Evolutionary conservation across 768 basidiomycete species (phyloP), one percentile per base, ranked within the genome.

Genomic region (Rhodocollybia butyracea): DNA sequence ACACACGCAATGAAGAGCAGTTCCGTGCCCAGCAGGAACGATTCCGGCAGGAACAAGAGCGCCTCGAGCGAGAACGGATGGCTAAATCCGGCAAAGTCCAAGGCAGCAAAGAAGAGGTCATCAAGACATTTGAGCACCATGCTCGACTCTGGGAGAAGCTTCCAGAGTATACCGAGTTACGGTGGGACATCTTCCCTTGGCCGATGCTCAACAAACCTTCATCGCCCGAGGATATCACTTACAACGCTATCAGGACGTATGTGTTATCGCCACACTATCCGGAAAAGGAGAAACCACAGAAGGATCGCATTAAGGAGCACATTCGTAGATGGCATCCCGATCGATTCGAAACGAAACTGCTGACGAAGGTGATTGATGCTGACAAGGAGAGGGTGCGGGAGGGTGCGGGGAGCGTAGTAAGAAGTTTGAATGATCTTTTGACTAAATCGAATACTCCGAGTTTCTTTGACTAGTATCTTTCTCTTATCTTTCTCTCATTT

Each of bases 251-350:
- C 61, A 73, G 74, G 41, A 79, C 82, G 30, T 90, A 89, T 60
- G 76, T 90, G 63, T 70, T 81, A 54, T 84, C 83, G 15, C 73
- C 79, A 11, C 66, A 79, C 55, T 78, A 82, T 58, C 81, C 84
- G 1, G 74, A 74, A 54, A 72, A 66, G 54, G 83, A 84, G 27
- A 79, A 76, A 62, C 72, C 73, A 45, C 62, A 75, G 47, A 88
- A 87, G 70, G 89, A 91, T 61, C 82, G 88, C 13, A 76, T 90
- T 59, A 88, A 84, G 73, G 89, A 91, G 57, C 82, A 84, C 52
- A 77, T 92, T 61, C 79, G 81, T 68, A 72, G 78, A 59, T 92
- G 89, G 89, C 89, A 92, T 68, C 89, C 90, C 3, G 90, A 92
- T 69, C 82, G 87, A 31, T 91, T 92, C 63, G 86, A 91, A 60